phyloP scores from a whole-genome alignment of 768 basidiomycete genomes.

The Sporobolomyces roseus region DNA sequence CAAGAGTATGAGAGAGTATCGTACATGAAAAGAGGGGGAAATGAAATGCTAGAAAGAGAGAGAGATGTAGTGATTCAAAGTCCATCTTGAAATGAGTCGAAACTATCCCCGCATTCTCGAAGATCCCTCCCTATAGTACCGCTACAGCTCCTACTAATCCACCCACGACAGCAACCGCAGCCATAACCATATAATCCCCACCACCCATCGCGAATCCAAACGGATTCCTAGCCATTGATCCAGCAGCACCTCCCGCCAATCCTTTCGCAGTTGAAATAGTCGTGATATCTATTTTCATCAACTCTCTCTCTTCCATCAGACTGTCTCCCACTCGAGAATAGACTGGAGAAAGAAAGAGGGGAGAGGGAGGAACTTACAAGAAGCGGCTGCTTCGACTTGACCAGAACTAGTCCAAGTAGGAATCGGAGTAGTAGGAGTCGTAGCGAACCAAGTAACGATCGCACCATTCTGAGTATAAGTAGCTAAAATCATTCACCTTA shows the following conservation, averaged over 20 bases:
- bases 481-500: background rate
- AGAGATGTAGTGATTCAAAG: too few relatives aligned
- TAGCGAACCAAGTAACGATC: slow-evolving; percentile 17
- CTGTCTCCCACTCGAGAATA: too few relatives aligned
- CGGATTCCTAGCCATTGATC: background rate
- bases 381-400: slow-evolving; percentile 1
- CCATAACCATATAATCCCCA: slow-evolving; percentile 26
- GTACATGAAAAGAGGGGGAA: too few relatives aligned
- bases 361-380: slow-evolving; percentile 7
- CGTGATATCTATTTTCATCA: slow-evolving; percentile 12
- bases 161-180: slow-evolving; percentile 20
- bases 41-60: too few relatives aligned
- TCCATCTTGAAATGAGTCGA: too few relatives aligned
- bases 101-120: too few relatives aligned
- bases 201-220: slow-evolving; percentile 10
- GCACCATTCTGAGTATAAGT: slow-evolving; percentile 20
- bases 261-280: slow-evolving; percentile 21
- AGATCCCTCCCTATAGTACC: slow-evolving; percentile 24
- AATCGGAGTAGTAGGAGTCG: slow-evolving; percentile 32
- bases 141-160: slow-evolving; percentile 32
- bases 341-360: background rate
- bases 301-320: too few relatives aligned
- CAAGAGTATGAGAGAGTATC: too few relatives aligned
- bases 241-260: background rate
- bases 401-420: slow-evolving; percentile 22